Conservation (phyloP, 2,329 filamentous ascomycete species). For the Clonostachys solani region DNA sequence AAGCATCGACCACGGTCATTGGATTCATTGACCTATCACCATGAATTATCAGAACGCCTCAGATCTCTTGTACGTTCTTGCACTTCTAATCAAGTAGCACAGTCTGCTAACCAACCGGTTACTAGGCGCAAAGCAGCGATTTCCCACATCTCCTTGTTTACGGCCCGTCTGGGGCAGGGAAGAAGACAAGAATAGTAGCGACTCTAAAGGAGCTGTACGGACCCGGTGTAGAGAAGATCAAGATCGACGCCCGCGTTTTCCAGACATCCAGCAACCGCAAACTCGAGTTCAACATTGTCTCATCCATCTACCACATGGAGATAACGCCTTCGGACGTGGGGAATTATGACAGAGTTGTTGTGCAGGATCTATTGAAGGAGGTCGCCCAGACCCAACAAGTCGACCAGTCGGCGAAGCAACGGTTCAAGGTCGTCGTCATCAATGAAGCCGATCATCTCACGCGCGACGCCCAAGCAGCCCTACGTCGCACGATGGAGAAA, state of each 20-base stretch:
- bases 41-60: slow-evolving; percentile 81
- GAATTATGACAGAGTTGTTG: slow-evolving; percentile 91
- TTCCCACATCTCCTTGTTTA: slow-evolving; percentile 98
- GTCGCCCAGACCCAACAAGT: slow-evolving; percentile 99
- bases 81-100: neutral
- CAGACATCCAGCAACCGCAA: slow-evolving; percentile 95
- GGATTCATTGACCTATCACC: slow-evolving; percentile 79
- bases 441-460: slow-evolving; percentile 96
- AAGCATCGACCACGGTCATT: slow-evolving; percentile 71
- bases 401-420: slow-evolving; percentile 84
- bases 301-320: slow-evolving; percentile 95
- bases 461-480: slow-evolving; percentile 88
- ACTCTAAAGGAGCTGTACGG: slow-evolving; percentile 95
- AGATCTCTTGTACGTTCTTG: slow-evolving; percentile 67
- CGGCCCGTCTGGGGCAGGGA: slow-evolving; percentile 91
- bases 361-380: slow-evolving; percentile 95
- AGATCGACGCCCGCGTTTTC: slow-evolving; percentile 96
- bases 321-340: slow-evolving; percentile 97
- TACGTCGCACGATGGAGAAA: slow-evolving; percentile 97
- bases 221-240: slow-evolving; percentile 98
- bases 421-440: slow-evolving; percentile 98
- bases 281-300: slow-evolving; percentile 98
- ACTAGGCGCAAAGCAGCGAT: slow-evolving; percentile 88
- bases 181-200: slow-evolving; percentile 95
- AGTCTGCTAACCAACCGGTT: neutral